Evolutionary conservation across 1,139 yeast species (phyloP).

Genomic region (Saccharomyces hybrid): DNA sequence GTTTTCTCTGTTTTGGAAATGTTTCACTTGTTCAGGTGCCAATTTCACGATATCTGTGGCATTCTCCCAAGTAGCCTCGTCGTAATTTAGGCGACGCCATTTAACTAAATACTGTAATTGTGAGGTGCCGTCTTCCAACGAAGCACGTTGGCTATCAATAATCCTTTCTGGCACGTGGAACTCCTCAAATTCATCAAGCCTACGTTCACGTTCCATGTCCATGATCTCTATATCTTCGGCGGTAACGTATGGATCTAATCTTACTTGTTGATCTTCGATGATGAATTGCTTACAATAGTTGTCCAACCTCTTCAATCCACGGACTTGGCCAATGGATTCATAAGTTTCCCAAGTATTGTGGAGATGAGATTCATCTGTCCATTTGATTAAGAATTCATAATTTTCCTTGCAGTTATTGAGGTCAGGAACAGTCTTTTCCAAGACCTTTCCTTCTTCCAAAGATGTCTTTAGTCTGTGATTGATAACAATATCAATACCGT

Average conservation of each 20-base stretch:
- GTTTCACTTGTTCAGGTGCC: conserved; percentile 78
- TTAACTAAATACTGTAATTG: conserved; percentile 78
- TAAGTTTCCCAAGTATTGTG: conserved; percentile 94
- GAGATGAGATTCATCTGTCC: conserved; percentile 82
- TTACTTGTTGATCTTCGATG: conserved; percentile 61
- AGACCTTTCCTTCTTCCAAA: conserved; percentile 19
- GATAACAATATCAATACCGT: conserved; percentile 35
- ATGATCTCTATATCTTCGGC: conserved; percentile 86
- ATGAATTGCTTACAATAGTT: conserved; percentile 75
- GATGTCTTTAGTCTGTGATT: conserved; percentile 31
- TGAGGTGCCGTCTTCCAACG: conserved; percentile 52
- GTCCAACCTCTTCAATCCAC: conserved; percentile 81
- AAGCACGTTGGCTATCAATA: conserved; percentile 74
- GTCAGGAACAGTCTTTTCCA: conserved; percentile 34
- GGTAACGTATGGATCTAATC: conserved; percentile 73
- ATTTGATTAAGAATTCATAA: conserved; percentile 65
- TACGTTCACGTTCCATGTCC: conserved; percentile 83
- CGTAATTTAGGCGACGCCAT: conserved; percentile 90
- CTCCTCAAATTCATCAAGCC: conserved; percentile 76
- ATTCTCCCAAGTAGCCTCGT: conserved; percentile 95
- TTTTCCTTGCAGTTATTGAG: conserved; percentile 49
- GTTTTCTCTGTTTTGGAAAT: conserved; percentile 71
- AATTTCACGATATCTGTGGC: conserved; percentile 78
- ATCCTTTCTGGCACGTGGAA: conserved; percentile 83
- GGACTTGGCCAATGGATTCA: conserved; percentile 38